Base-by-base conservation (phyloP, 129 eudicot species). In the Artemisia annua region DNA sequence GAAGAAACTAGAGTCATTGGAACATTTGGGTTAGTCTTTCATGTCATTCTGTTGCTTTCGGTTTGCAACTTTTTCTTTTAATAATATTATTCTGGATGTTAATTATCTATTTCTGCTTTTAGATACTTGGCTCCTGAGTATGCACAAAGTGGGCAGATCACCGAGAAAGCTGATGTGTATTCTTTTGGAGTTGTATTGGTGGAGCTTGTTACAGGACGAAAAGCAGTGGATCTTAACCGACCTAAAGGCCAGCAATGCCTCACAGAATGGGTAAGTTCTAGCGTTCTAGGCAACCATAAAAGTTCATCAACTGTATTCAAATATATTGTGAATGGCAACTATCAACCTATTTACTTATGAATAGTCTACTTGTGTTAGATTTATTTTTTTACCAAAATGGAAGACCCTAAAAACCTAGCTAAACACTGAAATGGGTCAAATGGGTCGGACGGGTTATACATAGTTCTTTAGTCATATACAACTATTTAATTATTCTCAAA, bases 201-300 rank as follows among this genome's bases (percentile, higher is more conserved):
- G 72, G 97, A 91, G 84, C 92, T 91, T 55, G 92, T 91, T 24
- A 91, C 96, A 4, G 97, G 97, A 26, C 82, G 97, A 48, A 91
- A 91, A 81, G 97, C 97, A 19, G 96, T 91, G 78, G 97, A 91
- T 80, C 86, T 91, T 74, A 88, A 78, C 85, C 80, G 96, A 67
- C 97, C 97, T 8, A 91, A 86, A 78, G 97, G 97, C 80, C 97
- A 91, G 76, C 97, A 91, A 75, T 91, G 92, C 76, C 96, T 91
- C 44, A 84, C 96, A 10, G 97, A 91, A 79, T 91, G 97, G 97
- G 97, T 91, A 63, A 46, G 81, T 78, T 44, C 48, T 22, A 63
- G 44, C 30, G 79, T 78, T 43, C 35, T 22, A 63, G 44, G 1
- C 48, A 63, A 24, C 15, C 8, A 18, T 26, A 44, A 39, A 7